phyloP scores from a whole-genome alignment of 768 basidiomycete species.

The Porphyrellus cyaneotinctus region DNA sequence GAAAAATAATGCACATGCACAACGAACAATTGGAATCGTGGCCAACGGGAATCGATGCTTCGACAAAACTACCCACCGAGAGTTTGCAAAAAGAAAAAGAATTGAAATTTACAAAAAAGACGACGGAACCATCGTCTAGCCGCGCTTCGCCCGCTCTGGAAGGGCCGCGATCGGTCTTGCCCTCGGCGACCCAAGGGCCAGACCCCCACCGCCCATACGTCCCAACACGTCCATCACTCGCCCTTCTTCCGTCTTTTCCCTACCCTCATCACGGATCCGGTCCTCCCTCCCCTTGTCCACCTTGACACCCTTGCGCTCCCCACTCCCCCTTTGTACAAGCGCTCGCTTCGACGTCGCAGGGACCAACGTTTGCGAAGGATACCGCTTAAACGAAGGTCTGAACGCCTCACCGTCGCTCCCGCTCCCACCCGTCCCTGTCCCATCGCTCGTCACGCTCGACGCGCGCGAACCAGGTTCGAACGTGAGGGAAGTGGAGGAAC shows the following conservation, averaged over 20 bases:
- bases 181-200: conserved; percentile 19
- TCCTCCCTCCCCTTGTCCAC: neutral
- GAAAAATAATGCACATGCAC: no score
- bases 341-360: conserved; percentile 54
- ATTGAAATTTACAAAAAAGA: neutral
- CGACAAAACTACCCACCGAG: neutral
- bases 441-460: conserved; percentile 32
- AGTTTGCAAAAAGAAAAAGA: no score
- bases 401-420: conserved; percentile 30
- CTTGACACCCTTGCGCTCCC: conserved; percentile 14
- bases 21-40: neutral
- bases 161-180: conserved; percentile 28
- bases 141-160: conserved; percentile 28
- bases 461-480: conserved; percentile 26
- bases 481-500: conserved; percentile 11
- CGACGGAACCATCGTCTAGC: conserved; percentile 2
- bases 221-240: neutral
- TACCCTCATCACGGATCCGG: neutral
- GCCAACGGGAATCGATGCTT: neutral
- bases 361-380: conserved; percentile 70
- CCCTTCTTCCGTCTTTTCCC: neutral
- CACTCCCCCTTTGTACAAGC: conserved; percentile 33
- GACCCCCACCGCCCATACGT: conserved; percentile 18
- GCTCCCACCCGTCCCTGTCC: conserved; percentile 29
- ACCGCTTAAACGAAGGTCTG: conserved; percentile 67